A percentile compares a stretch with the other conserved stretches of the same genome.
Conservation (phyloP, 2,329 filamentous ascomycete genomes). For the Microsporum audouinii region DNA sequence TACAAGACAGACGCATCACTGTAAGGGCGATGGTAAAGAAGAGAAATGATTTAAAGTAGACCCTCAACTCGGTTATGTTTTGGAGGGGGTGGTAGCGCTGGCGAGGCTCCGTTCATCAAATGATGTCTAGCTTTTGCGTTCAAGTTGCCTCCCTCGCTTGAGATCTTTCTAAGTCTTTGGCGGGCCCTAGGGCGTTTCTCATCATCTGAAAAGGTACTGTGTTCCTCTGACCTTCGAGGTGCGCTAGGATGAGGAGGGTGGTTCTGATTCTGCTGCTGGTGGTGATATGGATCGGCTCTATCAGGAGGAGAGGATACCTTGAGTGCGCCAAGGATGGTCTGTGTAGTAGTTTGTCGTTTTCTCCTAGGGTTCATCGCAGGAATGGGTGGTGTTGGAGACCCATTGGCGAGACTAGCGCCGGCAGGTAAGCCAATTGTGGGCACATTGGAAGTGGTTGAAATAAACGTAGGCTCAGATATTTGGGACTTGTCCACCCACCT, state of each 20-base stretch:
- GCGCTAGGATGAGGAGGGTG: constrained; percentile 6
- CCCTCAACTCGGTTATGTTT: constrained; percentile 24
- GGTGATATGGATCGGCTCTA: constrained; percentile 23
- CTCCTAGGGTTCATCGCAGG: constrained; percentile 51
- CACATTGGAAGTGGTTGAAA: constrained; percentile 45
- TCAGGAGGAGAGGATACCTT: constrained; percentile 22
- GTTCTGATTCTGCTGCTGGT: neutral
- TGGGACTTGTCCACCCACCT: constrained; percentile 48
- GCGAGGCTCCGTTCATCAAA: constrained; percentile 21
- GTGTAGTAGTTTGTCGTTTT: constrained; percentile 38
- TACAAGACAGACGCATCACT: neutral
- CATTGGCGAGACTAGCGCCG: constrained; percentile 45
- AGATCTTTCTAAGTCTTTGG: constrained; percentile 37
- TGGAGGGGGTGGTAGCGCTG: constrained; percentile 24
- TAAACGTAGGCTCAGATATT: constrained; percentile 49
- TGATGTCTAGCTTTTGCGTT: constrained; percentile 36
- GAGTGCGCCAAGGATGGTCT: constrained; percentile 30
- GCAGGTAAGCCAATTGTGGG: constrained; percentile 47
- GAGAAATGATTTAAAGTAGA: constrained; percentile 25
- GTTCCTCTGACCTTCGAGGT: constrained; percentile 20
- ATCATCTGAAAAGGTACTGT: constrained; percentile 35
- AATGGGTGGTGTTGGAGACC: constrained; percentile 39
- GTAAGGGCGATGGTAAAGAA: constrained; percentile 2
- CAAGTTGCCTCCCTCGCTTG: constrained; percentile 41
- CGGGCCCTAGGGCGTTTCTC: constrained; percentile 28